Base-by-base conservation (phyloP, 257 asterid species). In the Anisodus acutangulus region DNA sequence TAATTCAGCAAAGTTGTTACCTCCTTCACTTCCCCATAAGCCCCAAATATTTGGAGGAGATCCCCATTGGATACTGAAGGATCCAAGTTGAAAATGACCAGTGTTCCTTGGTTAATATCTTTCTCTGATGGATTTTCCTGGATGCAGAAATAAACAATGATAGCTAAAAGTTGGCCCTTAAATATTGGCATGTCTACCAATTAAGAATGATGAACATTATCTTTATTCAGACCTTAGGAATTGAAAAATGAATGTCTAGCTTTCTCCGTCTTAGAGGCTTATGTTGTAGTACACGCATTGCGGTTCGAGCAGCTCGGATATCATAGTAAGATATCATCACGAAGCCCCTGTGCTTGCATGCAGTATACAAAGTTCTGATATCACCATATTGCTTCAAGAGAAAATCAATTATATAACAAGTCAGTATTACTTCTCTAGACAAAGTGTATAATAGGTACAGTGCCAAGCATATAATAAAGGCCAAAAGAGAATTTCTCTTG, bases 271-370 rank as follows among this genome's bases (percentile, higher is more conserved):
- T 88, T 83, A 97, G 86, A 35, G 99, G 97, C 91, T 95, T 97
- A 89, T 91, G 93, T 86, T 97, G 99, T 58, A 97, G 88, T 54
- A 88, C 83, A 55, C 97, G 98, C 95, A 97, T 92, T 69, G 99
- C 98, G 49, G 88, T 90, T 90, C 98, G 94, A 85, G 99, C 98
- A 76, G 98, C 98, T 86, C 99, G 90, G 81, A 97, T 97, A 88
- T 97, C 99, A 91, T 95, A 97, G 93, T 97, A 97, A 81, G 99
- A 93, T 86, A 97, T 97, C 99, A 97, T 97, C 88, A 97, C 99
- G 85, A 97, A 97, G 37, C 99, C 99, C 89, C 99, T 90, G 85
- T 95, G 98, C 94, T 97, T 97, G 84, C 99, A 97, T 79, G 98
- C 94, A 71, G 99, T 95, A 81, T 97, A 97, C 74, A 97, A 90